Evolutionary conservation across 2,329 filamentous ascomycete species (phyloP).

Genomic region (Paraconiothyrium sp.): DNA sequence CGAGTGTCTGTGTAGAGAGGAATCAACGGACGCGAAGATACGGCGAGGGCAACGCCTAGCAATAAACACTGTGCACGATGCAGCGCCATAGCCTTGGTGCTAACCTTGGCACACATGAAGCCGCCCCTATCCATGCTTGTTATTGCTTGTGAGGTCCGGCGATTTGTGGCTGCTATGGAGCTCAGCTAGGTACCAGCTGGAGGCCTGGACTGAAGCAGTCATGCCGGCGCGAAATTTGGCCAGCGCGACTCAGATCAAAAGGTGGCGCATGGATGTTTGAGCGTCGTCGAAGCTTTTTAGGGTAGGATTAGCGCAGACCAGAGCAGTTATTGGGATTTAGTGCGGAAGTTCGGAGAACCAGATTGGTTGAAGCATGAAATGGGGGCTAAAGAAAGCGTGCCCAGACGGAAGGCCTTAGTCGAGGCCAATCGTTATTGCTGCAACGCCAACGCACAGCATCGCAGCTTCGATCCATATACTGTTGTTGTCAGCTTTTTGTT

Average conservation of each 20-base stretch:
- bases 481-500: background rate
- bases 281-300: background rate
- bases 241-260: background rate
- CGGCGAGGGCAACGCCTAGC: background rate
- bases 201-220: background rate
- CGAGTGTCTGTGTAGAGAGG: background rate
- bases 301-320: background rate
- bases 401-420: background rate
- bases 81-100: background rate
- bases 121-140: background rate
- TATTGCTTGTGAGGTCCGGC: constrained; percentile 2
- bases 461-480: background rate
- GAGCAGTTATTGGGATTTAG: background rate
- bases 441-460: background rate
- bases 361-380: background rate
- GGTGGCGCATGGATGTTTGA: background rate
- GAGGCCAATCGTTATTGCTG: constrained; percentile 1
- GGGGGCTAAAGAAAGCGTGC: constrained; percentile 1
- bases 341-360: background rate
- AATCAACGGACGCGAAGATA: background rate
- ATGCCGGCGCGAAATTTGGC: background rate
- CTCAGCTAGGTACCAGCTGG: background rate
- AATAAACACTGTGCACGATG: background rate
- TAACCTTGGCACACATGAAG: background rate
- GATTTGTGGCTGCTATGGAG: background rate